These are phyloP conservation scores for Cephalotrichum gorgonifer DNA, from an alignment of 2,329 filamentous ascomycete genomes.

Conservation along the genomic window DNA sequence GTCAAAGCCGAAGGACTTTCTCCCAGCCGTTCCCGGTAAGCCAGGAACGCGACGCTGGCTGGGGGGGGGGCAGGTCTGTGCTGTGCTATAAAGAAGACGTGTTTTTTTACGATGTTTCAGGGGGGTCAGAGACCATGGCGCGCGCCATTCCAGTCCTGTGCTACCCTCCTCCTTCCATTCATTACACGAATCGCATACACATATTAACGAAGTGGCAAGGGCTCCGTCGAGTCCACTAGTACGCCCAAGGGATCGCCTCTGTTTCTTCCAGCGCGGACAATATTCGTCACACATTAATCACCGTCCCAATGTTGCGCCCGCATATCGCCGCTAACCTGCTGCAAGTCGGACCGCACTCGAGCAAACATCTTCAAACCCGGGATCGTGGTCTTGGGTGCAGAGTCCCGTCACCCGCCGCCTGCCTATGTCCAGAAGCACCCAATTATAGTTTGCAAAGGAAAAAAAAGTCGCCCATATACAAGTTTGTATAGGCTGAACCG, in stretches of 20 bases:
- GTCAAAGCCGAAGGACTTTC: not conserved
- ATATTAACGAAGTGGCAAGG: not conserved
- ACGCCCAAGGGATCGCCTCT: too few species aligned
- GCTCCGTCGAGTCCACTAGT: not conserved
- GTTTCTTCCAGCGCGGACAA: too few species aligned
- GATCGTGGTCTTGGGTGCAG: not conserved
- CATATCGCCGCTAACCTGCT: not conserved
- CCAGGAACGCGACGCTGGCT: not conserved
- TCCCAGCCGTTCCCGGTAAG: too few species aligned
- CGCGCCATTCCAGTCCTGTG: not conserved
- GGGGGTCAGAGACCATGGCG: not conserved
- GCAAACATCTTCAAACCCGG: not conserved
- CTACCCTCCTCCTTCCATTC: not conserved
- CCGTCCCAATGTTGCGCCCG: too few species aligned
- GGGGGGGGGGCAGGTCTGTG: too few species aligned
- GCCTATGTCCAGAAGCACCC: not conserved
- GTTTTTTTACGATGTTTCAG: not conserved
- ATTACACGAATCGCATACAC: not conserved
- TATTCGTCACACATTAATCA: too few species aligned
- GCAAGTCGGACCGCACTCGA: not conserved
- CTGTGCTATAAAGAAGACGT: not conserved
- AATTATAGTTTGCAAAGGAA: too few species aligned
- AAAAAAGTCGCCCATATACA: not conserved
- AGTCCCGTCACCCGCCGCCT: not conserved
- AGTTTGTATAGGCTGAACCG: too few species aligned